A percentile compares a stretch with the other conserved stretches of the same genome.
These are phyloP conservation scores for Grosmannia huntii DNA, from an alignment of 2,329 filamentous ascomycete species.

Conservation along the genomic window DNA sequence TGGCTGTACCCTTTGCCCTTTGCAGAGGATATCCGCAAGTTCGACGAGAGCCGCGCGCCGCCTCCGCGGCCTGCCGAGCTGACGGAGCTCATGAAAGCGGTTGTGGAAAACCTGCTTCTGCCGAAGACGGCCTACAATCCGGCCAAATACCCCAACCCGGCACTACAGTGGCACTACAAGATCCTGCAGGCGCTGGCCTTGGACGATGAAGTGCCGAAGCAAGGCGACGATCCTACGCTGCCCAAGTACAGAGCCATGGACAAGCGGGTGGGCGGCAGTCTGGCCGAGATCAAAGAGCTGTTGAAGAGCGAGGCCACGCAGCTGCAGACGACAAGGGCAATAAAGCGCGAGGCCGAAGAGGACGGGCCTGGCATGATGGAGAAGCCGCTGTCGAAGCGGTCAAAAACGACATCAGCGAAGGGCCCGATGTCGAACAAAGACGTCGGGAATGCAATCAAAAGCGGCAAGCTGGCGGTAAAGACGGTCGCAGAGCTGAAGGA, in stretches of 20 bases:
- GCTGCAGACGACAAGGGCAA: conserved; percentile 24
- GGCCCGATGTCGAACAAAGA: conserved; percentile 26
- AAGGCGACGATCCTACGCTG: conserved; percentile 61
- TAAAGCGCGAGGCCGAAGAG: conserved; percentile 40
- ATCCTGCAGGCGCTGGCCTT: conserved; percentile 85
- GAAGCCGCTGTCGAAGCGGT: conserved; percentile 33
- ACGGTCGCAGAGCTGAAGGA: conserved; percentile 40
- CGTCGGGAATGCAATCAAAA: conserved; percentile 33
- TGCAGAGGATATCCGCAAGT: conserved; percentile 74
- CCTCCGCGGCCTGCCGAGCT: conserved; percentile 54
- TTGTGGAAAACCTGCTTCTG: conserved; percentile 78
- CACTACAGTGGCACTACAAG: conserved; percentile 92
- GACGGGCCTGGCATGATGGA: conserved; percentile 24
- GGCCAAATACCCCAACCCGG: conserved; percentile 77
- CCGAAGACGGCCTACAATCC: conserved; percentile 79
- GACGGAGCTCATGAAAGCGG: conserved; percentile 67
- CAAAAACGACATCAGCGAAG: conserved; percentile 31
- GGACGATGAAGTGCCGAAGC: conserved; percentile 77
- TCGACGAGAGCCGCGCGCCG: conserved; percentile 43
- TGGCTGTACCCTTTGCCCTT: conserved; percentile 85
- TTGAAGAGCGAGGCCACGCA: conserved; percentile 43
- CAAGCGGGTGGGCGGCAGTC: conserved; percentile 70
- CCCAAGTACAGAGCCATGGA: conserved; percentile 81
- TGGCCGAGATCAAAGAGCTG: conserved; percentile 62
- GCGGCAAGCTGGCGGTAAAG: conserved; percentile 37